Evolutionary conservation across 148 eudicot genomes (phyloP).

Genomic region (Nepenthes mirabilis): DNA sequence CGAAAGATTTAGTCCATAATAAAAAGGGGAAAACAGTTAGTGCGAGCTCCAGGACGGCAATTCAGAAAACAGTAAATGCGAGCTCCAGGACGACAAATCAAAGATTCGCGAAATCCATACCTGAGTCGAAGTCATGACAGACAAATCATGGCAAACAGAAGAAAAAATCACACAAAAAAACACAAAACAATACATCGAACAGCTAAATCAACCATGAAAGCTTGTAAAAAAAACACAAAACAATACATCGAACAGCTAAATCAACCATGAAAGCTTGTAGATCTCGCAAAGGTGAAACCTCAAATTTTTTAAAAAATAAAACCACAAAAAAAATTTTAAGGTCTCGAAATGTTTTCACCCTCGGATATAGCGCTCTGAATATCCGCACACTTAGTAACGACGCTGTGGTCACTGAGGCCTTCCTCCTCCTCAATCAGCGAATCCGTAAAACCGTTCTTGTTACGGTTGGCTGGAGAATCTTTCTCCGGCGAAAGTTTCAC

Average conservation of each 20-base stretch:
- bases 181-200: not conserved
- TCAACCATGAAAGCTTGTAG: not conserved
- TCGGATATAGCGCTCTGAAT: slow-evolving; percentile 83
- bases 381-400: slow-evolving; percentile 73
- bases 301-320: not conserved
- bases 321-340: not conserved
- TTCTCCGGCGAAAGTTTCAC: slow-evolving; percentile 35
- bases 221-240: too few species aligned
- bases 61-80: too few species aligned
- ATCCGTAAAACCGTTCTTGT: slow-evolving; percentile 34
- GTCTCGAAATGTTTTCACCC: slow-evolving; percentile 26
- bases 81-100: not conserved
- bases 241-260: not conserved
- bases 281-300: not conserved
- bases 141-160: not conserved
- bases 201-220: not conserved
- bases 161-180: not conserved
- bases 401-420: slow-evolving; percentile 43
- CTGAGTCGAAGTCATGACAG: not conserved
- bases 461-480: slow-evolving; percentile 5
- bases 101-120: not conserved
- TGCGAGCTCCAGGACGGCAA: too few species aligned
- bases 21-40: too few species aligned
- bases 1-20: too few species aligned
- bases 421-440: slow-evolving; percentile 83